Evolutionary conservation across 2,329 filamentous ascomycete species (phyloP), one percentile per base, ranked within the genome.

Genomic region (Exophiala sideris): DNA sequence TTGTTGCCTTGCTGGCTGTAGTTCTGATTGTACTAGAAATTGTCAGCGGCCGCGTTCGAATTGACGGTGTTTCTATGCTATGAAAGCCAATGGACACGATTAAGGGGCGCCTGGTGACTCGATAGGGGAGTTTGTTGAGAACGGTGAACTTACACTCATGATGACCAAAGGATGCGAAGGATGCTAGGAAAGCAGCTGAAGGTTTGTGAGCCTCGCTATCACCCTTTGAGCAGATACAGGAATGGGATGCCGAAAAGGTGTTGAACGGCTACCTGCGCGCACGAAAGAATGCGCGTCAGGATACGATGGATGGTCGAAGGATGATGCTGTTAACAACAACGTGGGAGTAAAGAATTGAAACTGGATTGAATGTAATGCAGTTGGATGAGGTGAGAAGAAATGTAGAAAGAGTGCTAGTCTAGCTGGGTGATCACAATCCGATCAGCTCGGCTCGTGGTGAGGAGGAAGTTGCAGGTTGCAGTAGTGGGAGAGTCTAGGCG

Each of bases 91-190:
- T 39, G 12, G 32, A 24, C 36, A 34, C 45, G 45, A 42, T 35
- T 54, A 48, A 55, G 45, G 52, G 29, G 10, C 24, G 6, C 44
- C 18, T 18, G 48, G 38, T 41, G 11, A 40, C 50, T 20, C 14
- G 21, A 16, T 10, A 3, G 21, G n/a, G 40, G 32, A 39, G 16
- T 18, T 16, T 16, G 24, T 48, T 38, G 16, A 33, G n/a, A 11
- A 18, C 14, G 12, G 39, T 33, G 11, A 16, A 56, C 58, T 12
- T 59, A 61, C 58, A 54, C 56, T 59, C 58, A 61, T 61, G 56
- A 54, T 59, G 52, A 42, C 38, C 10, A 46, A 20, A 51, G 39
- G 38, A 45, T 45, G 39, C 41, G 10, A 45, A 32, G 20, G 46
- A n/a, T 36, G 45, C 35, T 45, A 50, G 45, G 34, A 48, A 34